These are phyloP conservation scores for Boletus tylopilopsis DNA, from an alignment of 768 basidiomycete genomes.

Conservation along the genomic window DNA sequence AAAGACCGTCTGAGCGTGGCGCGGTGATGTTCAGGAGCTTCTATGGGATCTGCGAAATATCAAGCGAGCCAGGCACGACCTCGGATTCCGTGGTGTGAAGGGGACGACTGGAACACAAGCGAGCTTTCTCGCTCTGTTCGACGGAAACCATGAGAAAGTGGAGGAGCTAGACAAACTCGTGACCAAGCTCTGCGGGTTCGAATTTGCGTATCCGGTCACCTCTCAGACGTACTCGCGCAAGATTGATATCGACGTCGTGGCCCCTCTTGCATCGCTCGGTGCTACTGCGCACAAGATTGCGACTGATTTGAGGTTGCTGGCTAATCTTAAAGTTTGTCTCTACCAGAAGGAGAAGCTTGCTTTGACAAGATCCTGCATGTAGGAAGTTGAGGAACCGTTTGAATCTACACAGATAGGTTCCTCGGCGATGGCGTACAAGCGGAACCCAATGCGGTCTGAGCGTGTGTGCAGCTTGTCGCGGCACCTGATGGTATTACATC, in stretches of 20 bases:
- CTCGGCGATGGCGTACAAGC: constrained; percentile 98
- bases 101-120: constrained; percentile 99
- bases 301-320: constrained; percentile 90
- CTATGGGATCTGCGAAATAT: constrained; percentile 96
- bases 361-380: constrained; percentile 1
- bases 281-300: constrained; percentile 98
- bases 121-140: constrained; percentile 90
- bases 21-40: constrained; percentile 56
- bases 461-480: constrained; percentile 95
- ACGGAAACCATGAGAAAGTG: constrained; percentile 95
- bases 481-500: constrained; percentile 93
- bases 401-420: constrained; percentile 98
- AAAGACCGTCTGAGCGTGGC: background rate
- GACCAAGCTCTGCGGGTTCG: constrained; percentile 88
- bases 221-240: constrained; percentile 99
- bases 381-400: constrained; percentile 99
- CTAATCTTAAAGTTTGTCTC: constrained; percentile 80
- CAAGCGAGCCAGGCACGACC: constrained; percentile 81
- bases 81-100: constrained; percentile 98
- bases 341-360: too few species aligned
- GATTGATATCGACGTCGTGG: constrained; percentile 90
- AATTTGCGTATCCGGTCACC: constrained; percentile 94
- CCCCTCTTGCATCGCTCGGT: constrained; percentile 85
- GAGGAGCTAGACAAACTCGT: constrained; percentile 86
- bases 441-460: constrained; percentile 99